phyloP scores from a whole-genome alignment of 208 protist genomes.

The Trypanosoma lewisi region DNA sequence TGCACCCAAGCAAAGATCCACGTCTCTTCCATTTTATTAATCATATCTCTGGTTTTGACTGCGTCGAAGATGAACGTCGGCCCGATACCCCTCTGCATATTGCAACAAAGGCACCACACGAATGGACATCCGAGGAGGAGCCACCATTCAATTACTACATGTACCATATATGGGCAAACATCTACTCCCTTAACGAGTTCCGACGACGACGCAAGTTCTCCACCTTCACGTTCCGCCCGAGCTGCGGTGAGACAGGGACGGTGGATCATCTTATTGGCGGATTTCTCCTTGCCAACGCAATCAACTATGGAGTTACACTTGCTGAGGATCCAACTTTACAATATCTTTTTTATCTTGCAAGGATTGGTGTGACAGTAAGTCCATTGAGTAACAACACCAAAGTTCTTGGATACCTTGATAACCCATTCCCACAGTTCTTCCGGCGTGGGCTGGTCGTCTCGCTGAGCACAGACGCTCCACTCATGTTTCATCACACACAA shows the following conservation, averaged over 20 bases:
- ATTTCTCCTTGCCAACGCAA: conserved; percentile 93
- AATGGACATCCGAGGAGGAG: conserved; percentile 94
- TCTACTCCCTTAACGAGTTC: conserved; percentile 96
- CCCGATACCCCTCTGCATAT: conserved; percentile 59
- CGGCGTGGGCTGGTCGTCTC: conserved; percentile 94
- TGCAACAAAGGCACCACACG: conserved; percentile 70
- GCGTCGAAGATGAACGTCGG: conserved; percentile 96
- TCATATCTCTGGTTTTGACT: conserved; percentile 97
- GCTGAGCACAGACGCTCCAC: conserved; percentile 94
- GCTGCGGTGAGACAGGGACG: conserved; percentile 93
- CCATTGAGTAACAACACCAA: conserved; percentile 99
- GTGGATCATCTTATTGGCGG: conserved; percentile 93
- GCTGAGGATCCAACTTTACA: conserved; percentile 90
- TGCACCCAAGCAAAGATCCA: conserved; percentile 94
- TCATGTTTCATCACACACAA: conserved; percentile 97
- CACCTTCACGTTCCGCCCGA: conserved; percentile 96
- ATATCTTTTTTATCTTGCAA: conserved; percentile 99
- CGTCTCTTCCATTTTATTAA: conserved; percentile 96
- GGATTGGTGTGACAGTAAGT: conserved; percentile 96
- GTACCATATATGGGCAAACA: conserved; percentile 99
- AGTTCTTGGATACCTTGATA: conserved; percentile 95
- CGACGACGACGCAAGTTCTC: conserved; percentile 84
- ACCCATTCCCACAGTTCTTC: conserved; percentile 96
- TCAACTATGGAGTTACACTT: conserved; percentile 97
- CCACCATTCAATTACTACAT: conserved; percentile 99